Evolutionary conservation across 129 eudicot genomes (phyloP).

Genomic region (Pulicaria dysenterica): DNA sequence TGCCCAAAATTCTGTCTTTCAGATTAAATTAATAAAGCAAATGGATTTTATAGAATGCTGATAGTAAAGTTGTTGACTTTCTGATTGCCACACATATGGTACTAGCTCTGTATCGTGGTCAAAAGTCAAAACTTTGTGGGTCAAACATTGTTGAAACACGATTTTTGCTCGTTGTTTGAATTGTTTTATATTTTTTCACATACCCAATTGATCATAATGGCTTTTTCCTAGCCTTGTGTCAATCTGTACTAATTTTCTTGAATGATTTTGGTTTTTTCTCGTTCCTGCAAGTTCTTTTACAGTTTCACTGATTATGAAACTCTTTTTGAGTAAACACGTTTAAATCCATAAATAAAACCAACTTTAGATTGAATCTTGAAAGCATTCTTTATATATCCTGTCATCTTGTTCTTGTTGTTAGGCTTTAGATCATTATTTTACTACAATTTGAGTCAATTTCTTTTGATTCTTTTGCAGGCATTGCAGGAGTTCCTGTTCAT

Average conservation of each 20-base stretch:
- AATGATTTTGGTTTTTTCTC: slow-evolving; percentile 3
- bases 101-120: slow-evolving; percentile 22
- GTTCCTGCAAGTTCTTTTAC: neutral
- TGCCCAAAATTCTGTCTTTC: neutral
- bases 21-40: slow-evolving; percentile 9
- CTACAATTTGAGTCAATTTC: slow-evolving; percentile 12
- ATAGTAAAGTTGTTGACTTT: slow-evolving; percentile 33
- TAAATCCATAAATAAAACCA: neutral
- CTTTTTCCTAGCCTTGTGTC: neutral
- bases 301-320: neutral
- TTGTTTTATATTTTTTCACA: slow-evolving; percentile 13
- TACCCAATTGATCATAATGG: slow-evolving; percentile 6
- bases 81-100: slow-evolving; percentile 17
- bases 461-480: slow-evolving; percentile 46
- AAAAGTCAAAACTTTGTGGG: slow-evolving; percentile 23
- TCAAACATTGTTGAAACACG: slow-evolving; percentile 21
- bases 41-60: slow-evolving; percentile 26
- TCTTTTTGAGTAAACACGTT: neutral
- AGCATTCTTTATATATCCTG: slow-evolving; percentile 21
- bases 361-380: slow-evolving; percentile 22
- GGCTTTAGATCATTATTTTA: slow-evolving; percentile 6
- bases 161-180: slow-evolving; percentile 1
- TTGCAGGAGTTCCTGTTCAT: slow-evolving; percentile 6
- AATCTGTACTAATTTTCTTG: neutral
- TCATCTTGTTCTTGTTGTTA: neutral